Evolutionary conservation across 129 eudicot genomes (phyloP), one percentile per base, ranked within the genome.

Genomic region (Scalesia atractyloides): DNA sequence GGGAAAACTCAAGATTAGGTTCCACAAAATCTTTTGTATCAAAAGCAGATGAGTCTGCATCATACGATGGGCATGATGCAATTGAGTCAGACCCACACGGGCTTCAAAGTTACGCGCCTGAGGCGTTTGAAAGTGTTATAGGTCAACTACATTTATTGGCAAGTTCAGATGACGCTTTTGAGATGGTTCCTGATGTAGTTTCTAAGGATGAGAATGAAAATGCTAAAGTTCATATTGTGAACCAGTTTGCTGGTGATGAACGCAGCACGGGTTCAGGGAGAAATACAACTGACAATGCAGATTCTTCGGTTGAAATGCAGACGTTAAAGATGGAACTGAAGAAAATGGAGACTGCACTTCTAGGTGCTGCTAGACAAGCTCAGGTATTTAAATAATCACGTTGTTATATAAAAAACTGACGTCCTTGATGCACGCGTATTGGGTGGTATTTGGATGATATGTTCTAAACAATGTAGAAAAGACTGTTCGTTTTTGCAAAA

Each of bases 291-390:
- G 73, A 76, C 43, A 73, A 72, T 68, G 79, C 57, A 30, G 86
- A 80, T 71, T 79, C 87, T 33, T 57, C 34, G 30, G 64, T 70
- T 75, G 96, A 92, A 80, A 69, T 87, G 73, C 86, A 87, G 86
- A 85, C 75, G 83, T 46, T 92, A 69, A 92, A 83, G 85, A 85
- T 68, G 69, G 97, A 93, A 43, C 81, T 93, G 90, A 87, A 89
- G 79, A 85, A 85, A 86, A 89, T 89, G 98, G 98, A 89, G 79
- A 59, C 85, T 64, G 92, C 91, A 76, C 81, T 93, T 69, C 86
- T 85, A 22, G 97, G 97, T 70, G 97, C 97, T 81, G 97, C 96
- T 48, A 87, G 85, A 83, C 96, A 89, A 86, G 85, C 96, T 70
- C 92, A 84, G 92, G 96, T 89, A 86, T 60, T 22, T 72, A 37